Conservation (phyloP, 352 stramenopile species). For the Phytophthora tentaculata region DNA sequence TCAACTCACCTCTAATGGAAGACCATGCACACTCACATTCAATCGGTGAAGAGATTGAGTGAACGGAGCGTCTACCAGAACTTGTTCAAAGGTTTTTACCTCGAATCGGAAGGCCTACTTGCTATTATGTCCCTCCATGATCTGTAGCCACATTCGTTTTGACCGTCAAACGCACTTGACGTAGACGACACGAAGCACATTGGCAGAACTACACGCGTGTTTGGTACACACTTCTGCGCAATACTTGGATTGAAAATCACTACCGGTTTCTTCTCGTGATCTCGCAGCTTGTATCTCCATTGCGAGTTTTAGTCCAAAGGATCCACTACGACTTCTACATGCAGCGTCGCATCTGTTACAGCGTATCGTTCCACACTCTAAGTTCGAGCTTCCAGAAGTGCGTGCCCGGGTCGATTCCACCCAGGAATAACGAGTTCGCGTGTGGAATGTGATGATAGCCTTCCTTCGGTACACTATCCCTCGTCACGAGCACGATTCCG, state of each 20-base stretch:
- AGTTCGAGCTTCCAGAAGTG: conserved; percentile 60
- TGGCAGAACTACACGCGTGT: conserved; percentile 12
- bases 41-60: conserved; percentile 26
- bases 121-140: conserved; percentile 47
- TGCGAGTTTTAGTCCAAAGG: conserved; percentile 25
- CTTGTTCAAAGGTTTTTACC: conserved; percentile 45
- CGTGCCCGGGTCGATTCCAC: conserved; percentile 44
- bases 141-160: conserved; percentile 68
- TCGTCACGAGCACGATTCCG: conserved; percentile 46
- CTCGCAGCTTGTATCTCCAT: conserved; percentile 19
- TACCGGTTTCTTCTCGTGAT: conserved; percentile 19
- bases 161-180: conserved; percentile 47
- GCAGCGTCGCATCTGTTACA: conserved; percentile 28
- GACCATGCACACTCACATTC: conserved; percentile 39
- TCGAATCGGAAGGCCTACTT: conserved; percentile 25
- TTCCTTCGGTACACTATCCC: conserved; percentile 34
- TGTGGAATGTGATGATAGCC: conserved; percentile 19
- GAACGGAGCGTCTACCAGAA: conserved; percentile 27
- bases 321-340: conserved; percentile 58
- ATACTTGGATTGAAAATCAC: conserved; percentile 38
- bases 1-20: conserved; percentile 33
- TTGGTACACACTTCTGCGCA: not conserved
- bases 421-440: conserved; percentile 24
- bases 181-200: conserved; percentile 51
- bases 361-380: conserved; percentile 15